Base-by-base conservation (phyloP, 805 yeast genomes). In the Zygoascus flipseniorum region DNA sequence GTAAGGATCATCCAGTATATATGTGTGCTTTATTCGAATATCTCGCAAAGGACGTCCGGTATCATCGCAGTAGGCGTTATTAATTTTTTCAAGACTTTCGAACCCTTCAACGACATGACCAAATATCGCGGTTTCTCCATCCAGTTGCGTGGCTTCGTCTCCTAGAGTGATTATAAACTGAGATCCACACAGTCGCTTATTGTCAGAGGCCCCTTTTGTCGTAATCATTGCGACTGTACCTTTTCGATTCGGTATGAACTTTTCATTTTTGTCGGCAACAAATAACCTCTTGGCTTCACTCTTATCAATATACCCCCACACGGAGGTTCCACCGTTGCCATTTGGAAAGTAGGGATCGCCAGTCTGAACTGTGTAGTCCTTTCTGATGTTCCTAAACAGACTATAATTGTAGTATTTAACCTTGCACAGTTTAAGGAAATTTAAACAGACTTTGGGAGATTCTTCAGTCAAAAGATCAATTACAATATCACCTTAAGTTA, bases 351-450 rank as follows among this genome's bases (percentile, higher is more conserved):
- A 35, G 2, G 82, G 79, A 53, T 76, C 77, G 1, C 85, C 86
- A 45, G 73, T 60, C 50, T 74, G 75, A 2, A 72, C 72, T 0
- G 69, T 55, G 31, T 62, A 67, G 57, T 74, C 74, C 50, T 64
- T 66, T 43, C 69, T 69, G 4, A 81, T 60, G 54, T 75, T 70
- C 61, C 70, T 69, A 52, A 82, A 74, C 5, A 82, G 81, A 16
- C 76, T 65, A 59, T 76, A 77, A 47, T 79, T 74, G 67, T 72
- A 82, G 65, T 76, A 77, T 53, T 77, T 74, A 41, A 70, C 58
- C 60, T 76, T 72, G 67, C 86, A 80, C 11, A 81, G 70, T 58
- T 79, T 77, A 42, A 82, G 54, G 61, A 82, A 82, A 60, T 78
- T 78, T 52, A 60, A 64, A 32, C 76, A 65, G 42, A 74, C 74